Conservation (phyloP, 1,139 yeast genomes). For the Scheffersomyces segobiensis region DNA sequence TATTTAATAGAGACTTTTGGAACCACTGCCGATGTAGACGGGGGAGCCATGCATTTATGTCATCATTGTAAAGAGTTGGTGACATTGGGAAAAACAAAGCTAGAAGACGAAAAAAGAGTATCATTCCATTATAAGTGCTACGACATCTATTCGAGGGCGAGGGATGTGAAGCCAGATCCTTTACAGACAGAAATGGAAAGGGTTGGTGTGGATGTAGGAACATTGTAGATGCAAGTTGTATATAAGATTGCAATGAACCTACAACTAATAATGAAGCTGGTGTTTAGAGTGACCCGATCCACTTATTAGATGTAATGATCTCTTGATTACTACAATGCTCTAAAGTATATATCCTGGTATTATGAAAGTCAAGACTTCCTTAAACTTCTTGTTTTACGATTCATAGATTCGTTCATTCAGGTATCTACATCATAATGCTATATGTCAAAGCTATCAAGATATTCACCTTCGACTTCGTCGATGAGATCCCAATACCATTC, state of each 20-base stretch:
- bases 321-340: too few relatives aligned
- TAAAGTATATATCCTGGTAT: neutral
- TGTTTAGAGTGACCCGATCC: neutral
- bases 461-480: constrained; percentile 79
- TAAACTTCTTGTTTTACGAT: neutral
- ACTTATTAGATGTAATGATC: too few relatives aligned
- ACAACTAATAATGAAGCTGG: neutral
- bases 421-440: neutral
- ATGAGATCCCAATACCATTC: constrained; percentile 81
- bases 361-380: neutral
- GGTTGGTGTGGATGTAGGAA: constrained; percentile 22
- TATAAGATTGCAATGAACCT: neutral
- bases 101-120: constrained; percentile 29
- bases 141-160: constrained; percentile 29
- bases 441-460: constrained; percentile 48
- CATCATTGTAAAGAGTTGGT: constrained; percentile 56
- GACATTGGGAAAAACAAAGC: constrained; percentile 52
- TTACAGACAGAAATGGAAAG: constrained; percentile 9
- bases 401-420: neutral
- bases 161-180: neutral
- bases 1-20: constrained; percentile 49
- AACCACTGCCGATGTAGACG: constrained; percentile 20
- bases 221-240: neutral
- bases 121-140: constrained; percentile 55
- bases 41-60: constrained; percentile 50